These are phyloP conservation scores for Saccharomyces hybrid DNA, from an alignment of 1,139 yeast species.

Conservation along the genomic window DNA sequence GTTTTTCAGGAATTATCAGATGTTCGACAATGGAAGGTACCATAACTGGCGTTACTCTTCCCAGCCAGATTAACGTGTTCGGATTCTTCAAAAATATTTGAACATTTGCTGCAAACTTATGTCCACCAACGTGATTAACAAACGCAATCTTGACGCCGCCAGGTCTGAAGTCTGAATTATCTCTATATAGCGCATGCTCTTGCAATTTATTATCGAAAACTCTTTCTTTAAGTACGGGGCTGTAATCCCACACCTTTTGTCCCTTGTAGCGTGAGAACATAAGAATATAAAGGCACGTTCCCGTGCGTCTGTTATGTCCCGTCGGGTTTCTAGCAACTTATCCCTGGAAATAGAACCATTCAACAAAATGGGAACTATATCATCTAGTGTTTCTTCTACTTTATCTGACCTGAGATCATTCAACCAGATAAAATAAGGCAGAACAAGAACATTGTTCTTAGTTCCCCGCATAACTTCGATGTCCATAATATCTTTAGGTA, in stretches of 20 bases:
- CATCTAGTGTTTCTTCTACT: slow-evolving; percentile 41
- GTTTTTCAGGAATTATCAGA: slow-evolving; percentile 24
- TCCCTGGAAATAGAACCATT: slow-evolving; percentile 16
- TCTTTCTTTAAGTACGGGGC: slow-evolving; percentile 86
- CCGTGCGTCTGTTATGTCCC: slow-evolving; percentile 34
- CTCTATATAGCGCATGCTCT: slow-evolving; percentile 64
- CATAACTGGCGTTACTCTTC: slow-evolving; percentile 72
- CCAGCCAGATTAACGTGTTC: slow-evolving; percentile 83
- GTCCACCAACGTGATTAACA: slow-evolving; percentile 91
- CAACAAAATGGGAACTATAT: slow-evolving; percentile 41
- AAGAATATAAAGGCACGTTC: slow-evolving; percentile 58
- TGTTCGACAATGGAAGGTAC: slow-evolving; percentile 68
- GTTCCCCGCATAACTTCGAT: slow-evolving; percentile 38
- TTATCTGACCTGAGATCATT: slow-evolving; percentile 42
- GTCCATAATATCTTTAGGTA: slow-evolving; percentile 39
- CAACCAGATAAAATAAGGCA: slow-evolving; percentile 78
- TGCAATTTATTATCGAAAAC: slow-evolving; percentile 69
- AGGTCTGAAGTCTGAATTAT: slow-evolving; percentile 61
- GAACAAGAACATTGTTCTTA: slow-evolving; percentile 52
- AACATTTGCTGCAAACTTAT: slow-evolving; percentile 85
- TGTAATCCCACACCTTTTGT: slow-evolving; percentile 86
- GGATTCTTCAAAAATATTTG: slow-evolving; percentile 56
- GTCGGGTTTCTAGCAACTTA: slow-evolving; percentile 15
- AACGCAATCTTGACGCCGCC: slow-evolving; percentile 65
- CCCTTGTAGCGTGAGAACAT: slow-evolving; percentile 87